A percentile compares a stretch with the other conserved stretches of the same genome.
Evolutionary conservation across 768 basidiomycete species (phyloP).

Genomic region (Cystobasidium tubakii): DNA sequence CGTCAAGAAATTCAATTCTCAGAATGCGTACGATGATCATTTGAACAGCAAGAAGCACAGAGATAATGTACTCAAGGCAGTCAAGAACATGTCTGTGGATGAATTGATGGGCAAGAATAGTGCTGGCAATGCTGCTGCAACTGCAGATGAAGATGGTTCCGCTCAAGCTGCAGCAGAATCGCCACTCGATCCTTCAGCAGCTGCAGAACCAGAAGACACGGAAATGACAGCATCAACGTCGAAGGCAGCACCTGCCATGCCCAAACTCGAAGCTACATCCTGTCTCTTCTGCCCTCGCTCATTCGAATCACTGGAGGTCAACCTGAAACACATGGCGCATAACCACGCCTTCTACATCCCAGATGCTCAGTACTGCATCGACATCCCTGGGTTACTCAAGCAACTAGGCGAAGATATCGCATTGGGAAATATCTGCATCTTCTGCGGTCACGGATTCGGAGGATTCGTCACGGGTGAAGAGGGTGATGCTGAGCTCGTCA

Average conservation of each 20-base stretch:
- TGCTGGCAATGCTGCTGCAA: background rate
- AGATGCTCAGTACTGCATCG: constrained; percentile 81
- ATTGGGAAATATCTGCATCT: constrained; percentile 86
- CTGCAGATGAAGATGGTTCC: background rate
- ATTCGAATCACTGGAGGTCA: constrained; percentile 57
- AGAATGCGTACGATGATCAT: constrained; percentile 84
- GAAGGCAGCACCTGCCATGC: constrained; percentile 43
- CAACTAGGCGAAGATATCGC: constrained; percentile 91
- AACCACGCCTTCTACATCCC: constrained; percentile 93
- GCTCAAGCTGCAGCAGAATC: background rate
- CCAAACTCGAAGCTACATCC: constrained; percentile 54
- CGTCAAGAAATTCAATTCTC: constrained; percentile 82
- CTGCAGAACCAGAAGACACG: background rate
- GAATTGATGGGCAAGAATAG: constrained; percentile 8
- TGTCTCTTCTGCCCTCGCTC: constrained; percentile 78
- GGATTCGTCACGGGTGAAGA: constrained; percentile 85
- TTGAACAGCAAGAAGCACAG: constrained; percentile 81
- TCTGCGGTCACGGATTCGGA: constrained; percentile 60
- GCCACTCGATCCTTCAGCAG: constrained; percentile 36
- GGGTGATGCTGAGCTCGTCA: constrained; percentile 51
- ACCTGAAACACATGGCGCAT: constrained; percentile 77
- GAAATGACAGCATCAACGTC: constrained; percentile 36
- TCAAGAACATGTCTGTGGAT: constrained; percentile 38
- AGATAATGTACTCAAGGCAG: constrained; percentile 61
- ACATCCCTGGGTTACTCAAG: constrained; percentile 69